Conservation (phyloP, 1,284 basidiomycete genomes). For the Ceratorhiza oryzae-sativae region DNA sequence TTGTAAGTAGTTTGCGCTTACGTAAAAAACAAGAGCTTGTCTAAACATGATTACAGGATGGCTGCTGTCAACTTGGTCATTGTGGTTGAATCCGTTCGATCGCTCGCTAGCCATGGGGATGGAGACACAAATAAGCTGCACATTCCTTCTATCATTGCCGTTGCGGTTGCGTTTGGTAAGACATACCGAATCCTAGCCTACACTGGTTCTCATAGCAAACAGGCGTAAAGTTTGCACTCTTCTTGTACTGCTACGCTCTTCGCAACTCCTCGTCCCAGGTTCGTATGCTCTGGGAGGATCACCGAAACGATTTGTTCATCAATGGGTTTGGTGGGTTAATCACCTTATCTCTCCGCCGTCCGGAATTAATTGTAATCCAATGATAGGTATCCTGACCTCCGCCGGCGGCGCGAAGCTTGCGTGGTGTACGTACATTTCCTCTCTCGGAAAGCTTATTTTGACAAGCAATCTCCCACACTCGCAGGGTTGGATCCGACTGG, state of each 20-base stretch:
- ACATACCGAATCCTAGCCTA: conserved; percentile 6
- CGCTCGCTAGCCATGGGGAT: conserved; percentile 65
- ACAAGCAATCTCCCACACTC: not conserved
- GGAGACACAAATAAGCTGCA: conserved; percentile 74
- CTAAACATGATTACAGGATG: conserved; percentile 65
- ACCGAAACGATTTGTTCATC: conserved; percentile 88
- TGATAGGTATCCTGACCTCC: conserved; percentile 84
- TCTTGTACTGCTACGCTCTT: conserved; percentile 85
- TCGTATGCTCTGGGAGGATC: conserved; percentile 93
- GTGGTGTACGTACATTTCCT: conserved; percentile 69
- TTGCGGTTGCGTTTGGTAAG: conserved; percentile 79
- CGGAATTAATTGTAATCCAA: conserved; percentile 42
- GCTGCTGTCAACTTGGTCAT: conserved; percentile 84
- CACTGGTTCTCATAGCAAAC: conserved; percentile 36
- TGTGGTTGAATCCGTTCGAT: conserved; percentile 81
- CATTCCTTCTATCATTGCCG: conserved; percentile 81
- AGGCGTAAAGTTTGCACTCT: conserved; percentile 87
- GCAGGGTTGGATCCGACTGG: conserved; percentile 81
- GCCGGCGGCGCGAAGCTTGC: conserved; percentile 85
- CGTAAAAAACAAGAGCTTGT: conserved; percentile 5
- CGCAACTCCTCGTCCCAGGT: conserved; percentile 88
- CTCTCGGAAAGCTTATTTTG: conserved; percentile 14
- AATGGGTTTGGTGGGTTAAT: conserved; percentile 69
- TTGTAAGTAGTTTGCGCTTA: conserved; percentile 61
- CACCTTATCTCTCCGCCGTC: conserved; percentile 15